These are phyloP conservation scores for Fusarium irregulare DNA, from an alignment of 2,329 filamentous ascomycete genomes.

Conservation along the genomic window DNA sequence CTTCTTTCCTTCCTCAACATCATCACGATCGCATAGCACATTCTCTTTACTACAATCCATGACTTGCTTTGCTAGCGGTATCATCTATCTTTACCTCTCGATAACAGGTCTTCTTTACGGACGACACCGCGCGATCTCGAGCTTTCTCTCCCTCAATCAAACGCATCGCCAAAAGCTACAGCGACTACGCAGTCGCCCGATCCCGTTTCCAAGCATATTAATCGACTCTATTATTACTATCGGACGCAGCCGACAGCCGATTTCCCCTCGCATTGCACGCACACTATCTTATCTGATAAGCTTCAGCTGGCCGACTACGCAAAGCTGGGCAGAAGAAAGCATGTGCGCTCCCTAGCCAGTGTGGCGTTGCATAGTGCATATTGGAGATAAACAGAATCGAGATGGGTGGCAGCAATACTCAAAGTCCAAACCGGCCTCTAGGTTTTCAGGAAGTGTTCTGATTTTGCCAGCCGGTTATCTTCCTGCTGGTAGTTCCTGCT, in stretches of 20 bases:
- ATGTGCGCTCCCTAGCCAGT: conserved; percentile 10
- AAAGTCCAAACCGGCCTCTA: neutral
- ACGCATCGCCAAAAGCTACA: neutral
- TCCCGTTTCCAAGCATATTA: conserved; percentile 14
- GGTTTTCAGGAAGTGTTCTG: neutral
- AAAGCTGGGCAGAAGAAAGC: conserved; percentile 10
- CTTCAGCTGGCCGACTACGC: conserved; percentile 21
- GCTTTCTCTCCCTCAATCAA: neutral
- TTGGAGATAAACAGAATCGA: conserved; percentile 36
- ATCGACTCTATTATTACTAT: conserved; percentile 1
- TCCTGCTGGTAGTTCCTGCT: conserved; percentile 3
- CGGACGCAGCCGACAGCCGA: conserved; percentile 41
- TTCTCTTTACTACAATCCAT: neutral
- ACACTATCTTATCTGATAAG: conserved; percentile 38
- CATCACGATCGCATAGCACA: too few species aligned
- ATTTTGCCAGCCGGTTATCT: neutral
- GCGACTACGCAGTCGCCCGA: conserved; percentile 29
- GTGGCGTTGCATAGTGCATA: conserved; percentile 11
- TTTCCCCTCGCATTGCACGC: neutral
- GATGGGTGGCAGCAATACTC: conserved; percentile 24
- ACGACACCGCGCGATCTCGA: neutral
- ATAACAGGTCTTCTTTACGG: neutral
- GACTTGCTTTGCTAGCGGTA: neutral
- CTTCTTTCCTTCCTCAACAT: neutral
- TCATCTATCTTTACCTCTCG: neutral